A percentile compares a stretch with the other conserved stretches of the same genome.
Conservation (phyloP, 805 yeast genomes). For the Priceomyces castillae region DNA sequence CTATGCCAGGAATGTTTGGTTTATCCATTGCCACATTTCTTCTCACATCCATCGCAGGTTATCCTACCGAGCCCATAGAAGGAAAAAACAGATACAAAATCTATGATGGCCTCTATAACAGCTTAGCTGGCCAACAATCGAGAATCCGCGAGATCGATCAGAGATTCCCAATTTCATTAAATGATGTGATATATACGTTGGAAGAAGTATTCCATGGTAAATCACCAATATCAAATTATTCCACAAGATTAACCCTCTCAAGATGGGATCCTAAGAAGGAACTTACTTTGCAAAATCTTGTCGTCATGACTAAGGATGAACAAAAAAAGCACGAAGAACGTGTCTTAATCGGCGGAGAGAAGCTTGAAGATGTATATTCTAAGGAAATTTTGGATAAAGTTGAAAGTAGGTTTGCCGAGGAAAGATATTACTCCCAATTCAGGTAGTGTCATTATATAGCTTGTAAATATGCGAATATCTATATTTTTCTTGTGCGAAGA, state of each 20-base stretch:
- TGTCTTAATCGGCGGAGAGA: slow-evolving; percentile 68
- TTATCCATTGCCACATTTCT: slow-evolving; percentile 83
- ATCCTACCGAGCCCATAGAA: slow-evolving; percentile 86
- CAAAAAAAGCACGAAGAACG: slow-evolving; percentile 74
- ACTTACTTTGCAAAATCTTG: slow-evolving; percentile 72
- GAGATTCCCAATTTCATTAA: slow-evolving; percentile 67
- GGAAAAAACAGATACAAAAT: slow-evolving; percentile 84
- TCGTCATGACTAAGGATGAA: slow-evolving; percentile 86
- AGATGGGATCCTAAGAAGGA: slow-evolving; percentile 78
- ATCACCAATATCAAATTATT: slow-evolving; percentile 79
- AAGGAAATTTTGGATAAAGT: slow-evolving; percentile 56
- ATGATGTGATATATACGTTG: slow-evolving; percentile 75
- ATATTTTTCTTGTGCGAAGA: background rate
- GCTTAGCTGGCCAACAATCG: slow-evolving; percentile 82
- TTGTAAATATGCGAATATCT: background rate
- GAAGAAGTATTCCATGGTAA: slow-evolving; percentile 94
- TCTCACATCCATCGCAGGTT: slow-evolving; percentile 76
- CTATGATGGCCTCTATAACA: slow-evolving; percentile 79
- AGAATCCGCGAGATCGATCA: slow-evolving; percentile 72
- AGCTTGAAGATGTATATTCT: slow-evolving; percentile 60
- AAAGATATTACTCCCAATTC: slow-evolving; percentile 64
- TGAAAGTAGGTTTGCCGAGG: slow-evolving; percentile 68
- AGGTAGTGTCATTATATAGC: slow-evolving; percentile 19
- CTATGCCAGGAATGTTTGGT: slow-evolving; percentile 97
- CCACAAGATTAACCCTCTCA: slow-evolving; percentile 75